These are phyloP conservation scores for Venturia oleaginea DNA, from an alignment of 2,329 filamentous ascomycete species.

Conservation along the genomic window DNA sequence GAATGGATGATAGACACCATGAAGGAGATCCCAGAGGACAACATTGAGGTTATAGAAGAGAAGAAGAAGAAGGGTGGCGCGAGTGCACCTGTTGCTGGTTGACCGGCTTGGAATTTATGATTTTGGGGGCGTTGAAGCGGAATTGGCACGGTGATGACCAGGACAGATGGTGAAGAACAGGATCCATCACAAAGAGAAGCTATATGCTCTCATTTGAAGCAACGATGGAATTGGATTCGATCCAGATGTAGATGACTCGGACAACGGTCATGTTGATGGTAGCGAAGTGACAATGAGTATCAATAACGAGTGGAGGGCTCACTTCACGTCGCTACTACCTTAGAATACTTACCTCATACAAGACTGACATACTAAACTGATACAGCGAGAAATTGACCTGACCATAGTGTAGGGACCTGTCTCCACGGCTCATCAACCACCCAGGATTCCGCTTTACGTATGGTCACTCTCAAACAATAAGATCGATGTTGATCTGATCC, in stretches of 20 bases:
- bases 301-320: not conserved
- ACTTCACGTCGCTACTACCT: not conserved
- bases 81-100: not conserved
- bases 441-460: too few species aligned
- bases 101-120: not conserved
- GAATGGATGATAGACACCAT: constrained; percentile 88
- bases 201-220: not conserved
- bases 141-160: not conserved
- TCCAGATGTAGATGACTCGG: not conserved
- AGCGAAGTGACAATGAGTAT: not conserved
- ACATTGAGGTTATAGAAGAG: constrained; percentile 89
- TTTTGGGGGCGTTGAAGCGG: not conserved
- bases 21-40: constrained; percentile 84
- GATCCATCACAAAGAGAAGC: not conserved
- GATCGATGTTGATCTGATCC: not conserved
- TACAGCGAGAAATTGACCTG: not conserved
- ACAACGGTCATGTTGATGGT: not conserved
- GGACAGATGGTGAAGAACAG: not conserved
- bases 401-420: not conserved
- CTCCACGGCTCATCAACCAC: not conserved
- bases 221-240: not conserved
- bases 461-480: not conserved
- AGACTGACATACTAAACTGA: not conserved
- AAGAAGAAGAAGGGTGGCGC: constrained; percentile 71
- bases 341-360: not conserved